phyloP scores from a whole-genome alignment of 345 rosid genomes.

The Citrus sp. region DNA sequence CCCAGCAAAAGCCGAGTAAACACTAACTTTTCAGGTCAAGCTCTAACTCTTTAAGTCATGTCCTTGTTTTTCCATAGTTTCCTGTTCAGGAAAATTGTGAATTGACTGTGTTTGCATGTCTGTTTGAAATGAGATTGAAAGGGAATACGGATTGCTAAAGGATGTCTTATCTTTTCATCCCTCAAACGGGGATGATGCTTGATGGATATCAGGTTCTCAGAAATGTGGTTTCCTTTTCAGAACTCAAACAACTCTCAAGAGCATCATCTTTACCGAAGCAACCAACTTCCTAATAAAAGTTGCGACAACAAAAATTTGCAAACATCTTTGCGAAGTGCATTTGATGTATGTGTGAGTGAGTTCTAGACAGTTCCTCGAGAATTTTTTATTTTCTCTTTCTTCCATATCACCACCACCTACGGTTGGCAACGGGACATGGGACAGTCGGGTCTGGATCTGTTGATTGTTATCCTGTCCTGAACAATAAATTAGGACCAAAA shows the following conservation, averaged over 20 bases:
- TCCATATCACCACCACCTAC: no score
- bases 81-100: neutral
- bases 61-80: neutral
- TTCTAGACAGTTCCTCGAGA: neutral
- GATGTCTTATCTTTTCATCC: neutral
- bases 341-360: neutral
- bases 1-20: neutral
- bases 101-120: neutral
- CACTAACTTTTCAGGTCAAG: no score
- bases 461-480: no score
- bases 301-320: neutral
- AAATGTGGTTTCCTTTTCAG: neutral
- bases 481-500: no score
- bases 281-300: neutral
- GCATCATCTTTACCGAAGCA: neutral
- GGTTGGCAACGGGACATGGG: no score
- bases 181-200: neutral
- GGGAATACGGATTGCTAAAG: neutral
- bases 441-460: no score
- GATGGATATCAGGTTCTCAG: neutral
- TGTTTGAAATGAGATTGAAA: neutral
- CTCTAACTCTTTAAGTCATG: neutral
- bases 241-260: neutral
- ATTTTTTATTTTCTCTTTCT: neutral
- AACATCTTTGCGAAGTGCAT: neutral